These are phyloP conservation scores for Ceratonia siliqua DNA, from an alignment of 306 rosid species.

Conservation along the genomic window DNA sequence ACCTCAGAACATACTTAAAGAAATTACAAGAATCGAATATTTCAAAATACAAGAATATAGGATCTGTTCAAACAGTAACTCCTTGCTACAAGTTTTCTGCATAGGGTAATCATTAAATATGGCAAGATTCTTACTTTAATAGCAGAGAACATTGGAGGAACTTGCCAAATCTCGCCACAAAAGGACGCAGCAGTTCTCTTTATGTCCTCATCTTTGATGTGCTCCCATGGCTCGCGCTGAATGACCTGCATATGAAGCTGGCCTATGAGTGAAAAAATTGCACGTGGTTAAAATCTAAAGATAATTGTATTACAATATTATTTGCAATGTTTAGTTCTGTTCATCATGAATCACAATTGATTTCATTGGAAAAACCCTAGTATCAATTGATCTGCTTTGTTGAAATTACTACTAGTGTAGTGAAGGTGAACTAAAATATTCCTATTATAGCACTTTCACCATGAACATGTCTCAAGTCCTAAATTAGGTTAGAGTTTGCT, in stretches of 20 bases:
- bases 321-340: constrained; percentile 12
- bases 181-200: constrained; percentile 71
- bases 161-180: constrained; percentile 97
- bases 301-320: constrained; percentile 7
- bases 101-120: not conserved
- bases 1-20: constrained; percentile 13
- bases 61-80: not conserved
- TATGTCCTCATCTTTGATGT: constrained; percentile 87
- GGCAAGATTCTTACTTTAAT: constrained; percentile 68
- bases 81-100: not conserved
- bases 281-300: constrained; percentile 4
- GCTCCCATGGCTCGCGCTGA: constrained; percentile 99
- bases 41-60: constrained; percentile 5
- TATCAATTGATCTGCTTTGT: constrained; percentile 11
- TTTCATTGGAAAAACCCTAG: not conserved
- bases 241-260: constrained; percentile 65
- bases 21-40: constrained; percentile 14
- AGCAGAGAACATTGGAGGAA: constrained; percentile 99
- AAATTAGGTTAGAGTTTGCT: not conserved
- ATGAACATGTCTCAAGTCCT: constrained; percentile 16
- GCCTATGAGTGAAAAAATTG: constrained; percentile 30
- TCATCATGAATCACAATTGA: not conserved
- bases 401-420: constrained; percentile 6
- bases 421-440: constrained; percentile 13
- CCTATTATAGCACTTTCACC: constrained; percentile 16